These are phyloP conservation scores for Acrodontium crateriforme DNA, from an alignment of 2,329 filamentous ascomycete species.

Conservation along the genomic window DNA sequence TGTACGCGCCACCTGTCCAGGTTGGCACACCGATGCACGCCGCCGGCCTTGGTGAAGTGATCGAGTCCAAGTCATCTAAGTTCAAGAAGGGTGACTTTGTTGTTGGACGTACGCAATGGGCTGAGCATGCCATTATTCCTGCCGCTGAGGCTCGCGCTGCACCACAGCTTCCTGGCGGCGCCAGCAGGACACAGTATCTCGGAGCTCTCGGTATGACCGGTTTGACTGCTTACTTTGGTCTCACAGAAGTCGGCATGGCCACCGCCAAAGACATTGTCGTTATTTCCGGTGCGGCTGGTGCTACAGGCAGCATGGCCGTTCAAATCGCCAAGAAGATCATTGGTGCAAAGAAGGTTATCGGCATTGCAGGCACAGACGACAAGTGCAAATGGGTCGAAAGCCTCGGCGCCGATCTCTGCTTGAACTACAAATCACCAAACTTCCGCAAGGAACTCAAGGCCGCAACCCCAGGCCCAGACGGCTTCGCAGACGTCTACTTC, in stretches of 20 bases:
- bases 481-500: slow-evolving; percentile 51
- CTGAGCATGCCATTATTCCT: slow-evolving; percentile 28
- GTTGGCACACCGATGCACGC: slow-evolving; percentile 28
- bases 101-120: slow-evolving; percentile 23
- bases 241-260: slow-evolving; percentile 53
- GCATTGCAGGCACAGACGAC: slow-evolving; percentile 51
- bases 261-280: slow-evolving; percentile 61
- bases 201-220: slow-evolving; percentile 46
- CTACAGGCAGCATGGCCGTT: slow-evolving; percentile 61
- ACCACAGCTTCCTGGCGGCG: slow-evolving; percentile 12
- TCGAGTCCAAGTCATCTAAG: slow-evolving; percentile 21
- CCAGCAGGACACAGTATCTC: slow-evolving; percentile 14
- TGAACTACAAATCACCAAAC: slow-evolving; percentile 55
- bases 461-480: slow-evolving; percentile 29
- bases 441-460: slow-evolving; percentile 47
- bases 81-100: slow-evolving; percentile 25
- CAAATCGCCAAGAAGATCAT: slow-evolving; percentile 57
- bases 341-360: slow-evolving; percentile 50
- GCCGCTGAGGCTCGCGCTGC: slow-evolving; percentile 10
- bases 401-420: slow-evolving; percentile 51
- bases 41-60: slow-evolving; percentile 23
- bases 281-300: slow-evolving; percentile 63
- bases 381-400: slow-evolving; percentile 53
- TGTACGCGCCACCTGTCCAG: slow-evolving; percentile 33
- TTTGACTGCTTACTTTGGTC: slow-evolving; percentile 63